A percentile compares a stretch with the other conserved stretches of the same genome.
phyloP scores from a whole-genome alignment of 257 asterid species.

The Solanum corneliomulleri region DNA sequence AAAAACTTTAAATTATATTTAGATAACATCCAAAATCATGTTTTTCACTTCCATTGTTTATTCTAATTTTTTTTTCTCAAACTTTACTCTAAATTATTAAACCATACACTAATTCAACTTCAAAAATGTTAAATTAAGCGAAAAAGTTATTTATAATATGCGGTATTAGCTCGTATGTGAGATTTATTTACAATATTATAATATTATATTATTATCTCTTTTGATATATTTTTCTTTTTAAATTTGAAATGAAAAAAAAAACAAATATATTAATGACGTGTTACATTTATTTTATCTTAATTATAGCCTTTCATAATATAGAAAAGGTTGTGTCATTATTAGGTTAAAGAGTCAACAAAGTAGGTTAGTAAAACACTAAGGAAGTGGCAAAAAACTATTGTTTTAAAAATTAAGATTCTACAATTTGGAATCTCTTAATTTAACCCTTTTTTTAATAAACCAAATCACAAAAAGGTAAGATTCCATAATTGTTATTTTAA shows the following conservation, averaged over 20 bases:
- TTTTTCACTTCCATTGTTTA: not conserved
- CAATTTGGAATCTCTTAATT: not conserved
- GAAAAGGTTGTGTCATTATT: not conserved
- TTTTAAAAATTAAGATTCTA: not conserved
- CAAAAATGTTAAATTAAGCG: too few relatives aligned
- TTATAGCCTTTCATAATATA: not conserved
- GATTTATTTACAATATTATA: too few relatives aligned
- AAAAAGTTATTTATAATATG: too few relatives aligned
- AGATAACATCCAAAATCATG: not conserved
- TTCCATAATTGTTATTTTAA: not conserved
- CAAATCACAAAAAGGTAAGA: not conserved
- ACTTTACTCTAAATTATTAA: not conserved
- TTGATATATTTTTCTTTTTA: not conserved
- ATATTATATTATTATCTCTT: too few relatives aligned
- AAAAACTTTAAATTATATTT: too few relatives aligned
- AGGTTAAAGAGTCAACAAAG: too few relatives aligned
- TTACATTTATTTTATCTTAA: not conserved
- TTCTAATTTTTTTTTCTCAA: too few relatives aligned
- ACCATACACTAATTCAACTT: not conserved
- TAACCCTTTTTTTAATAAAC: not conserved
- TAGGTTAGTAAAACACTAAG: not conserved
- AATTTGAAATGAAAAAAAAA: not conserved
- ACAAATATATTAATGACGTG: too few relatives aligned
- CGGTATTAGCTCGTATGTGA: not conserved
- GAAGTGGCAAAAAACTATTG: not conserved